Evolutionary conservation across 768 basidiomycete genomes (phyloP).

Genomic region (Rhodotorula graminis): DNA sequence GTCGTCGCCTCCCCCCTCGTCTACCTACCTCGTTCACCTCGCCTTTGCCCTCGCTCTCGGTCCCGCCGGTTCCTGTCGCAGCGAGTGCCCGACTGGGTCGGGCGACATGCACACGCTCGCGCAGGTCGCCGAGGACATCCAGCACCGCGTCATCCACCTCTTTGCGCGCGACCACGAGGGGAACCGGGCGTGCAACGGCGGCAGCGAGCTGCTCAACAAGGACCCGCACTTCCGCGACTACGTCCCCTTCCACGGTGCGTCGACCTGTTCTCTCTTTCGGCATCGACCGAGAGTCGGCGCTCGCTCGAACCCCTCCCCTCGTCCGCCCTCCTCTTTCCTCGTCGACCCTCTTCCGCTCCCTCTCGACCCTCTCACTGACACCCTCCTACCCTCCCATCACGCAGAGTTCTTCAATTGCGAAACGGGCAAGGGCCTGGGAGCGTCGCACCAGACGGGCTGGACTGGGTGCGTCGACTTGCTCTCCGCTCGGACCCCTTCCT

Average conservation of each 20-base stretch:
- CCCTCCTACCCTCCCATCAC: no score
- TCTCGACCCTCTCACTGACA: no score
- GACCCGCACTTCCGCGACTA: constrained; percentile 97
- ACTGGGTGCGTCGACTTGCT: constrained; percentile 37
- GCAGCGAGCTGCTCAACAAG: constrained; percentile 73
- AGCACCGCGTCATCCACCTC: constrained; percentile 97
- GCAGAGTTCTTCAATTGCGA: constrained; percentile 88
- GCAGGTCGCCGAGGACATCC: constrained; percentile 91
- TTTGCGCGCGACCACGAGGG: constrained; percentile 85
- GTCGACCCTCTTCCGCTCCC: no score
- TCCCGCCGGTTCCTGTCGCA: no score
- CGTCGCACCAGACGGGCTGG: constrained; percentile 99
- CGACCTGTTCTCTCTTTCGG: no score
- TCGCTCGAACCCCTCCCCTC: no score
- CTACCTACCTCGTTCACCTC: no score
- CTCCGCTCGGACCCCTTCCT: no score
- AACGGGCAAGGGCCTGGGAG: constrained; percentile 84
- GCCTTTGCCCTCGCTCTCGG: no score
- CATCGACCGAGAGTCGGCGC: no score
- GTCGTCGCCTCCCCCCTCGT: no score
- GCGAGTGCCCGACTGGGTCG: constrained; percentile 93
- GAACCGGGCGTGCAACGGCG: constrained; percentile 84
- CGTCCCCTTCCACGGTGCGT: constrained; percentile 85
- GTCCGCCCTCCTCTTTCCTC: no score
- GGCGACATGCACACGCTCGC: constrained; percentile 98